Evolutionary conservation across 192 early-diverging fungal genomes (phyloP), one percentile per base, ranked within the genome.

Genomic region (Coemansia sp.): DNA sequence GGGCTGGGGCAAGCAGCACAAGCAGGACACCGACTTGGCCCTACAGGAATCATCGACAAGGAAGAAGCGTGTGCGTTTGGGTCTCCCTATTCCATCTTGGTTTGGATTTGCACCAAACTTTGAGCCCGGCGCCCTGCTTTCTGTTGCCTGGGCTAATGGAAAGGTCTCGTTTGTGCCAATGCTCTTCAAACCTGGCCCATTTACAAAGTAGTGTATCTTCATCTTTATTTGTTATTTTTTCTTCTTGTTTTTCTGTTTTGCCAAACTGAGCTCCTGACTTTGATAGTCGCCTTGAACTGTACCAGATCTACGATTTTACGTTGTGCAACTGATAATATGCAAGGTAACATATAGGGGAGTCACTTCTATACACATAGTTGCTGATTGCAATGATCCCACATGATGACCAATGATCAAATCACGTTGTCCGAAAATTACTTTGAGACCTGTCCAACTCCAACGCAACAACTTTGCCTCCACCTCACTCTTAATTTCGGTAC

Each of bases 81-180:
- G 79, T 3, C 72, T 60, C 17, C 82, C 82, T 1, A 69, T 68
- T 13, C 74, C 82, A 1, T 76, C 77, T 13, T 84, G 82, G 74
- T 52, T 77, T 61, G 77, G 67, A 0, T 85, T 85, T 61, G 70
- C 78, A 16, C 74, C 74, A 6, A 76, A 75, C 44, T 85, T 80
- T 67, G 73, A 72, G 30, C 70, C 73, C 14, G 84, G 84, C 14
- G 75, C 78, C 8, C 61, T 85, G 33, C 68, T 85, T 30, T 75
- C 78, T 17, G 78, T 85, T 17, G 84, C 78, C 2, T 85, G 84
- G 84, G 78, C 78, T n/a, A 85, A 81, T 44, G 84, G 84, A 16
- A 85, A 85, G 58, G 55, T 85, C 11, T 74, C 84, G 16, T 77
- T 85, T 38, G 61, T 81, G 17, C 84, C 78, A 11, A 73, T 81